Percentiles rank a stretch among this genome's conserved stretches.
Conservation (phyloP, 805 yeast genomes). For the Wickerhamiella occidentalis region DNA sequence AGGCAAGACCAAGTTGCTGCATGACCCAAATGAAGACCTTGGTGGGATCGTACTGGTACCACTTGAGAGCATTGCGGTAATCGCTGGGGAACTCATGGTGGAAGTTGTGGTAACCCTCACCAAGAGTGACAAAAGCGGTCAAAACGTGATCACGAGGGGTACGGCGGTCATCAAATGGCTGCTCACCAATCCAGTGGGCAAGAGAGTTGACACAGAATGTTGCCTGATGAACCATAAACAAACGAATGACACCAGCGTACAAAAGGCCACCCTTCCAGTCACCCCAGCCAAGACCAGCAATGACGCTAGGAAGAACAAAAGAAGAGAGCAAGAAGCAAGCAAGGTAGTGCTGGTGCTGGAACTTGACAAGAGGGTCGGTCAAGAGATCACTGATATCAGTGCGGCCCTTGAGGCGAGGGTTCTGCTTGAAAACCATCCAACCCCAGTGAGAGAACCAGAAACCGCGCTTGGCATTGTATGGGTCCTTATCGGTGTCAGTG, state of each 20-base stretch:
- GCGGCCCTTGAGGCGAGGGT: conserved; percentile 50
- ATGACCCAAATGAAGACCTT: conserved; percentile 55
- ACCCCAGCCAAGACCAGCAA: conserved; percentile 58
- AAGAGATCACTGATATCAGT: conserved; percentile 58
- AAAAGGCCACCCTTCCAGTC: conserved; percentile 66
- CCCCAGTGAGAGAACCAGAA: conserved; percentile 77
- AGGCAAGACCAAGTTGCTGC: conserved; percentile 44
- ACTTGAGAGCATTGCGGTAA: conserved; percentile 59
- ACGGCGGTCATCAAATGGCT: conserved; percentile 62
- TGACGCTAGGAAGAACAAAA: conserved; percentile 49
- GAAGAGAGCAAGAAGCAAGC: conserved; percentile 40
- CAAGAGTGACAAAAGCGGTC: conserved; percentile 58
- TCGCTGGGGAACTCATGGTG: conserved; percentile 94
- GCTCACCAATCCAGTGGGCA: conserved; percentile 67
- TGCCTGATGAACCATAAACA: conserved; percentile 65
- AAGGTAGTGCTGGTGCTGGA: conserved; percentile 66
- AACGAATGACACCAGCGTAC: conserved; percentile 66
- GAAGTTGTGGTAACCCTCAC: conserved; percentile 86
- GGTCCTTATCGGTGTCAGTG: conserved; percentile 81
- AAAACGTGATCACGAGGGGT: conserved; percentile 59
- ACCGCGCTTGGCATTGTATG: conserved; percentile 73
- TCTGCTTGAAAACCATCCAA: conserved; percentile 65
- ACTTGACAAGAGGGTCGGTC: conserved; percentile 40
- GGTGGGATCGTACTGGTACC: conserved; percentile 78
- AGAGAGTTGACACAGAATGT: conserved; percentile 67